Evolutionary conservation across 495 filamentous ascomycete species (phyloP).

Genomic region (Collariella sp.): DNA sequence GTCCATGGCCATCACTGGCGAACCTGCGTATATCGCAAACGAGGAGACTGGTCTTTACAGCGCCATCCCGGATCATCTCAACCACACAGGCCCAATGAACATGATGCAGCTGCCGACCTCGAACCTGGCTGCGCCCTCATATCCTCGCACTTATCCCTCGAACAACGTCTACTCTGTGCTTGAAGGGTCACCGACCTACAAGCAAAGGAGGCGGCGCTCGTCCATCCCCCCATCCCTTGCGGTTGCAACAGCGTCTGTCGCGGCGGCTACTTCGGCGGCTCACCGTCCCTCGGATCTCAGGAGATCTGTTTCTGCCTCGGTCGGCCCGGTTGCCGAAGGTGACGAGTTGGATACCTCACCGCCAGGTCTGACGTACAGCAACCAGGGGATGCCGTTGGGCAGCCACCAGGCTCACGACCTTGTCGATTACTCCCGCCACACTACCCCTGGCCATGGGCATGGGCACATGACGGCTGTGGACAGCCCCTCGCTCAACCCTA

Average conservation of each 20-base stretch:
- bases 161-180: conserved; percentile 91
- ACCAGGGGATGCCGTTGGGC: conserved; percentile 46
- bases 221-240: conserved; percentile 73
- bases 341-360: conserved; percentile 69
- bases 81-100: conserved; percentile 52
- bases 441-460: conserved; percentile 53
- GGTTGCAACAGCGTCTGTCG: conserved; percentile 53
- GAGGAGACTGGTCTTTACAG: conserved; percentile 95
- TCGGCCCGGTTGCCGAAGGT: conserved; percentile 70
- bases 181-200: conserved; percentile 96
- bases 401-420: conserved; percentile 66
- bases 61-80: conserved; percentile 73
- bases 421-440: conserved; percentile 75
- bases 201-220: conserved; percentile 87
- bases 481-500: conserved; percentile 61
- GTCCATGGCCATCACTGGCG: conserved; percentile 61
- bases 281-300: conserved; percentile 78
- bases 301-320: conserved; percentile 82
- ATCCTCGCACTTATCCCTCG: conserved; percentile 60
- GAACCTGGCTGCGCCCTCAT: conserved; percentile 69
- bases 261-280: conserved; percentile 45
- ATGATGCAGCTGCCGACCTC: conserved; percentile 90
- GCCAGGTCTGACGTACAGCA: conserved; percentile 57
- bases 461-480: conserved; percentile 59
- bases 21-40: conserved; percentile 95